Evolutionary conservation across 2,329 filamentous ascomycete species (phyloP).

Genomic region (Biscogniauxia mediterranea): DNA sequence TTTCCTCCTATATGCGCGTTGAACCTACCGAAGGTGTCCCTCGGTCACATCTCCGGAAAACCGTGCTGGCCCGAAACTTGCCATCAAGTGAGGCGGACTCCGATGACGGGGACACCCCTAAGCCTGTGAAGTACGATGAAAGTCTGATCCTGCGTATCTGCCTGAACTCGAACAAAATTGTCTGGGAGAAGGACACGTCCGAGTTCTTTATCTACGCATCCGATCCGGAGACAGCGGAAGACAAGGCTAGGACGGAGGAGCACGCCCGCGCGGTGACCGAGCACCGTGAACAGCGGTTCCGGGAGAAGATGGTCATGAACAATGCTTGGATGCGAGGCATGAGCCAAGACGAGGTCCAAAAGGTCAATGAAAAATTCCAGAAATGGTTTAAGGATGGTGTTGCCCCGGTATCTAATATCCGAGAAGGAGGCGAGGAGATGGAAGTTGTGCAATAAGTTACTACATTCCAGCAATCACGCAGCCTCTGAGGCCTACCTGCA

Average conservation of each 20-base stretch:
- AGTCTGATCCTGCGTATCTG: conserved; percentile 71
- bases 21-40: conserved; percentile 82
- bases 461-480: background rate
- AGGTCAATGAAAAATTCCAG: conserved; percentile 65
- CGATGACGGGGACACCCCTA: conserved; percentile 61
- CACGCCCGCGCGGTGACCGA: conserved; percentile 54
- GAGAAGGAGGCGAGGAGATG: conserved; percentile 23
- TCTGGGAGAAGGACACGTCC: conserved; percentile 68
- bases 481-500: background rate
- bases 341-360: conserved; percentile 73
- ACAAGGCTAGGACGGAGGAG: conserved; percentile 59
- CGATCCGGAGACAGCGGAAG: conserved; percentile 65
- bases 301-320: conserved; percentile 80
- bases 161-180: conserved; percentile 74
- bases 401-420: conserved; percentile 34
- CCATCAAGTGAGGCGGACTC: conserved; percentile 60
- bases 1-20: conserved; percentile 84
- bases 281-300: conserved; percentile 67
- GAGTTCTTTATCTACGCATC: conserved; percentile 74
- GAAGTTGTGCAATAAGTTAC: conserved; percentile 21
- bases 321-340: conserved; percentile 77
- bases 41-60: conserved; percentile 62
- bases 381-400: conserved; percentile 53
- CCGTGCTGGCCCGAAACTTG: conserved; percentile 70
- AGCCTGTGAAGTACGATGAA: conserved; percentile 62